These are phyloP conservation scores for Leishmania lainsoni DNA, from an alignment of 208 protist genomes.

Conservation along the genomic window DNA sequence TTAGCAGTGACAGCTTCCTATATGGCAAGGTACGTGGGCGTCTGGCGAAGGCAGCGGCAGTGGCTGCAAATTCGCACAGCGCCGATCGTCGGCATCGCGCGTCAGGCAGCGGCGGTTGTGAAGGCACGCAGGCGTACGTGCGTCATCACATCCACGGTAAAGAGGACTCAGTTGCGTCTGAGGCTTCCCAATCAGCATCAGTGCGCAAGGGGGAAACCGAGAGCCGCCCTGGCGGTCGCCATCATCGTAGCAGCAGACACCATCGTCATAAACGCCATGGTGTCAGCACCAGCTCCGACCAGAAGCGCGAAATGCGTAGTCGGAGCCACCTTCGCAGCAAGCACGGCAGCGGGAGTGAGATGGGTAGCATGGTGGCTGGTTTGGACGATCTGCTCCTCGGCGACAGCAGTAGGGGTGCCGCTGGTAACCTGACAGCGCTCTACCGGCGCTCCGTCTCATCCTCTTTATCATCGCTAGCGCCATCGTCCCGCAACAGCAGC, in stretches of 20 bases:
- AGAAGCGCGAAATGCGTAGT: constrained; percentile 13
- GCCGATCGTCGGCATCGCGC: constrained; percentile 16
- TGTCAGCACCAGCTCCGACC: not conserved
- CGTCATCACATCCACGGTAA: not conserved
- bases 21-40: constrained; percentile 23
- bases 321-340: constrained; percentile 7
- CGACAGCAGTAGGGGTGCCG: not conserved
- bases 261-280: not conserved
- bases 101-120: not conserved
- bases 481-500: constrained; percentile 32
- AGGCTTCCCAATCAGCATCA: not conserved
- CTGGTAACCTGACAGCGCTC: not conserved
- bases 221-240: not conserved
- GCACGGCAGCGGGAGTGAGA: constrained; percentile 3
- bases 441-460: constrained; percentile 14
- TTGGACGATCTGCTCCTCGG: constrained; percentile 17
- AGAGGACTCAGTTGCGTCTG: not conserved
- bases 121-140: not conserved
- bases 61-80: constrained; percentile 21
- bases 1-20: constrained; percentile 29
- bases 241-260: not conserved
- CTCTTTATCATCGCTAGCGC: constrained; percentile 9
- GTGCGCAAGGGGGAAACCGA: not conserved
- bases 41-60: constrained; percentile 26
- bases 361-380: constrained; percentile 19